Conservation (phyloP, 2,329 filamentous ascomycete genomes). For the Sporothrix euskadiensis region DNA sequence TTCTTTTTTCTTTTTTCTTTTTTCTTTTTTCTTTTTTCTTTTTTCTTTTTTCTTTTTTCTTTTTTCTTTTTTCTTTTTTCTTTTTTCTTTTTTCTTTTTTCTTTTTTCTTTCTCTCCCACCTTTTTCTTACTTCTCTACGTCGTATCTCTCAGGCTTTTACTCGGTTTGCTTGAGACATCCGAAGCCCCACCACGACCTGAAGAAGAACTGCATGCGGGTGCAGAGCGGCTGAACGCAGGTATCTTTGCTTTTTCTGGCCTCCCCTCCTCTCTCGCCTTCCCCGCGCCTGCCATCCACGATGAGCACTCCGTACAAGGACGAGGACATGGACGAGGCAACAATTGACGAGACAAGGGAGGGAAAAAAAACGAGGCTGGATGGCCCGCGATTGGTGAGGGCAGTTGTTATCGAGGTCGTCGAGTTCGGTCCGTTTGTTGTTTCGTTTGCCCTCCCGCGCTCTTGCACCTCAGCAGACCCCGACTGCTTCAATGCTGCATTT, state of each 20-base stretch:
- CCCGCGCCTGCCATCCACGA: not conserved
- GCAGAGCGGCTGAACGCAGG: constrained; percentile 3
- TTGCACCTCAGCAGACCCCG: not conserved
- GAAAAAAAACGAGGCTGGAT: not conserved
- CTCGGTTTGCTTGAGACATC: not conserved
- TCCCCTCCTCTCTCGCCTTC: not conserved
- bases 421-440: not conserved
- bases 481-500: not conserved
- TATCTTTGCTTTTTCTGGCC: not conserved
- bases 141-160: not conserved
- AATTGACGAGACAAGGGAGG: not conserved
- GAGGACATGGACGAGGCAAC: not conserved
- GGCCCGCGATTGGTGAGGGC: not conserved
- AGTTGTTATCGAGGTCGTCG: not conserved
- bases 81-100: not conserved
- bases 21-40: too few species aligned
- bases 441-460: not conserved
- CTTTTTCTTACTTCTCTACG: not conserved
- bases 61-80: too few species aligned
- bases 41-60: too few species aligned
- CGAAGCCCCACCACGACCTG: not conserved
- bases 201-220: not conserved
- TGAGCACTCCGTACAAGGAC: too few species aligned
- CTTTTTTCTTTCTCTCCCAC: not conserved
- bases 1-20: not conserved